These are phyloP conservation scores for Rhizopogon vesiculosus DNA, from an alignment of 768 basidiomycete species.

Conservation along the genomic window DNA sequence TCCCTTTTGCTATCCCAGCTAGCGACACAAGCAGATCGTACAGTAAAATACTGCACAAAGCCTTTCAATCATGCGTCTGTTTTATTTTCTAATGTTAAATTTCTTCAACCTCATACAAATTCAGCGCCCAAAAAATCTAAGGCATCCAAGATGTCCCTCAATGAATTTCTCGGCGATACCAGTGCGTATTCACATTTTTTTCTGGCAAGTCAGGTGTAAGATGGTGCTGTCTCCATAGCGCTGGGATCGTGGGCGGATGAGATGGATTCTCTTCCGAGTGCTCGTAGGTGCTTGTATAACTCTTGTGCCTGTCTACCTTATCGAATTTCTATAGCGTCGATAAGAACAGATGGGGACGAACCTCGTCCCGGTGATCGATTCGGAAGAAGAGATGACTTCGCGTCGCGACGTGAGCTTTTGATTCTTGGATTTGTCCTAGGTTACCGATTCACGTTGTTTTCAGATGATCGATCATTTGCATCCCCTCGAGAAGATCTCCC, in stretches of 20 bases:
- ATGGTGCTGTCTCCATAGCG: constrained; percentile 37
- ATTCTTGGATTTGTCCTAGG: constrained; percentile 2
- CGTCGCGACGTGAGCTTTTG: constrained; percentile 50
- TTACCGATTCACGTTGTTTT: constrained; percentile 10
- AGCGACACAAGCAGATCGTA: constrained; percentile 4
- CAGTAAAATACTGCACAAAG: constrained; percentile 10
- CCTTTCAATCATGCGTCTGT: constrained; percentile 22
- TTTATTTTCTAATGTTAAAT: not conserved
- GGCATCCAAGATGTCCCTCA: constrained; percentile 88
- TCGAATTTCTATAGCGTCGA: constrained; percentile 48
- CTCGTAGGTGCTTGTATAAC: constrained; percentile 60
- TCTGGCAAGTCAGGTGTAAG: constrained; percentile 7
- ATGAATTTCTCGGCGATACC: constrained; percentile 86
- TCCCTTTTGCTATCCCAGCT: constrained; percentile 16
- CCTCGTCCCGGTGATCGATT: constrained; percentile 49
- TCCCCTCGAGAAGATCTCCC: constrained; percentile 87
- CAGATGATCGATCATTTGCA: constrained; percentile 52
- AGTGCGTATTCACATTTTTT: constrained; percentile 45
- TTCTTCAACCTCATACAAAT: constrained; percentile 3
- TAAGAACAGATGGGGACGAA: constrained; percentile 63
- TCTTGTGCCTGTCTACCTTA: constrained; percentile 4
- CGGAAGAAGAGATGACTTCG: constrained; percentile 59
- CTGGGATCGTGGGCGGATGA: constrained; percentile 99
- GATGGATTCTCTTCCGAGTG: constrained; percentile 89
- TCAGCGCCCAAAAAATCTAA: constrained; percentile 81